These are phyloP conservation scores for Acrocalymma vagum DNA, from an alignment of 2,329 filamentous ascomycete genomes.

Conservation along the genomic window DNA sequence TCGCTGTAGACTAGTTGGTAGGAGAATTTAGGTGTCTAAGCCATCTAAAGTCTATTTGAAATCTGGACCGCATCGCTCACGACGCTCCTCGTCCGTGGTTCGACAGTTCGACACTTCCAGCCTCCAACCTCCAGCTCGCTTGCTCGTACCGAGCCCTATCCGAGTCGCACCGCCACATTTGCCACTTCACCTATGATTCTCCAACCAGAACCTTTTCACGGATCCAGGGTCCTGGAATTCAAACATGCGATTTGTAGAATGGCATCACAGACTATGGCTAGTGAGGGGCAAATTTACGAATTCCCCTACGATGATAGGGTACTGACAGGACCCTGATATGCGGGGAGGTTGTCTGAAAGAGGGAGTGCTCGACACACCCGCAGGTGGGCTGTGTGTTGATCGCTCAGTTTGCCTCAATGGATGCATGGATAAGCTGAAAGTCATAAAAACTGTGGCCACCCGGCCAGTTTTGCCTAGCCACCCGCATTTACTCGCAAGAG, in stretches of 20 bases:
- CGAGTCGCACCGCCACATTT: too few relatives aligned
- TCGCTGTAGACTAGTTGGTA: too few relatives aligned
- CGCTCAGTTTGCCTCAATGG: slow-evolving; percentile 29
- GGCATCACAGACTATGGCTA: slow-evolving; percentile 35
- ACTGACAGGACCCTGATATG: slow-evolving; percentile 34
- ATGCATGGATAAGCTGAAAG: slow-evolving; percentile 21
- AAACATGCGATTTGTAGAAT: slow-evolving; percentile 26
- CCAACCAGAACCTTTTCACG: too few relatives aligned
- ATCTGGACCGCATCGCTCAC: too few relatives aligned
- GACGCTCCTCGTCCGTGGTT: too few relatives aligned
- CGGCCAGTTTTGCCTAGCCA: too few relatives aligned
- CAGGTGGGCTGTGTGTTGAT: slow-evolving; percentile 33
- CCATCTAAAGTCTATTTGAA: too few relatives aligned
- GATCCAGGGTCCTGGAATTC: slow-evolving; percentile 6
- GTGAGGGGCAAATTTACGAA: slow-evolving; percentile 31
- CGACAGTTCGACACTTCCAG: too few relatives aligned
- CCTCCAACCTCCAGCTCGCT: too few relatives aligned
- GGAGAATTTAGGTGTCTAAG: too few relatives aligned
- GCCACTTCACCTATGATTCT: too few relatives aligned
- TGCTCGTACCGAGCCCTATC: too few relatives aligned
- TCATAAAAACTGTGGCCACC: slow-evolving; percentile 23
- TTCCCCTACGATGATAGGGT: slow-evolving; percentile 19
- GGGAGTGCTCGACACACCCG: slow-evolving; percentile 8
- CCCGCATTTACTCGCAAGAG: slow-evolving; percentile 12
- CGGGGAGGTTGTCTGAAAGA: slow-evolving; percentile 4